Percentiles rank a stretch among this genome's conserved stretches.
phyloP scores from a whole-genome alignment of 1,139 yeast genomes.

The Kodamaea anthophila region DNA sequence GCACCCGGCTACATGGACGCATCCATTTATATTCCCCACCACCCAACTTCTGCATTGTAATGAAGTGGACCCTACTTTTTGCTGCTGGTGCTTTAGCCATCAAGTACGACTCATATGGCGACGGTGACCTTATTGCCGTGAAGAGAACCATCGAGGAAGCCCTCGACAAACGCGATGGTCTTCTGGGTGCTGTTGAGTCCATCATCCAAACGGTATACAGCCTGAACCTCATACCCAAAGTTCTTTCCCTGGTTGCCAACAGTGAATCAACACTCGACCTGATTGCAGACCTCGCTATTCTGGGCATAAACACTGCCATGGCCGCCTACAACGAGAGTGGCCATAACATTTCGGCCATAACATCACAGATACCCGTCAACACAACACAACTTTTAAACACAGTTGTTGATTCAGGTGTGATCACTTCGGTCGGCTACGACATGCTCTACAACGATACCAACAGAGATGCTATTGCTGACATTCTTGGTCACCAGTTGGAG shows the following conservation, averaged over 20 bases:
- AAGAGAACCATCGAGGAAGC: constrained; percentile 4
- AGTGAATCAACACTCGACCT: constrained; percentile 17
- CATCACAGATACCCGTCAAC: constrained; percentile 12
- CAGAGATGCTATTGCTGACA: constrained; percentile 20
- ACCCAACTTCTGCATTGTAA: too few species aligned
- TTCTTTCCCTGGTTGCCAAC: constrained; percentile 26
- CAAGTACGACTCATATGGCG: too few species aligned
- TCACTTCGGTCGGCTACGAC: constrained; percentile 19
- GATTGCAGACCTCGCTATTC: constrained; percentile 4
- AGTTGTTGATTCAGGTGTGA: constrained; percentile 22
- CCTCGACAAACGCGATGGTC: constrained; percentile 3
- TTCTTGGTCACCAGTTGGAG: constrained; percentile 21
- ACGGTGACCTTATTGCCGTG: too few species aligned
- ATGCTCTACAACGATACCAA: constrained; percentile 27
- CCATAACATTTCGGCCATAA: constrained; percentile 3
- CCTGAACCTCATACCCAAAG: constrained; percentile 26
- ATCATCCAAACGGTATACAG: constrained; percentile 16
- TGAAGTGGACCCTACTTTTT: too few species aligned
- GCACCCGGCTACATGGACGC: background rate
- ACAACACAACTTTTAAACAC: constrained; percentile 11
- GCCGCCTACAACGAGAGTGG: constrained; percentile 6
- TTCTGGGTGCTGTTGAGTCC: constrained; percentile 6
- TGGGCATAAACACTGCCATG: constrained; percentile 8
- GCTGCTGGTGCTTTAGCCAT: too few species aligned
- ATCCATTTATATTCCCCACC: constrained; percentile 3